Evolutionary conservation across 1,139 yeast species (phyloP), one percentile per base, ranked within the genome.

Genomic region (Taphrina betulina): DNA sequence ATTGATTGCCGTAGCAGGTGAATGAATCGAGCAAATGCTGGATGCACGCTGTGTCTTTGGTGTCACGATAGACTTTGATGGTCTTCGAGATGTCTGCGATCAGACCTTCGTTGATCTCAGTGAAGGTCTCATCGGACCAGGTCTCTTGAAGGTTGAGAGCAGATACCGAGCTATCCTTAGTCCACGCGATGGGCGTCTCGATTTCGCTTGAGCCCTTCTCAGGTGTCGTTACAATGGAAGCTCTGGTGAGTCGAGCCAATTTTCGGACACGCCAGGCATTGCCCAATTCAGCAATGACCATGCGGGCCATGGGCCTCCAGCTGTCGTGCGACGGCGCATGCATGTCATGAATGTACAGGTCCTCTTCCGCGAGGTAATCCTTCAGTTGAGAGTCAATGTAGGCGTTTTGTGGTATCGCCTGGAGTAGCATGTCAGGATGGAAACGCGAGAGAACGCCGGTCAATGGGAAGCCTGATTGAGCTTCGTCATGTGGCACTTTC

Each of bases 351-450:
- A 36, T 36, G 16, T 50, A 40, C 14, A 50, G 40, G 19, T 50
- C 41, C 16, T 50, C 54, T 40, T 50, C 54, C 2, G 34, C 19
- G 2, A 50, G 46, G 24, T 28, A 50, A 2, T 23, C 41, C 46
- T 50, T 50, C 40, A 50, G 17, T 7, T 17, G 38, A 12, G 16
- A 8, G 12, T 50, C 54, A 10, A 19, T 35, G 23, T 29, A 40
- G n/a, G 46, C 38, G 7, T 41, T n/a, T 8, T 19, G 26, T 1
- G 46, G 54, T 26, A 50, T 24, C 3, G 54, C 54, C 31, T 50
- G 54, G 2, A 50, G 40, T 22, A 50, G 40, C 54, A 50, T 50
- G 20, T 50, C 54, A 8, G 54, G 54, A 20, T 50, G 54, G 26
- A 50, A 50, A 24, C 46, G 54, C 8, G 54, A 38, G 26, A 40